Evolutionary conservation across 164 flowering plant species (phyloP).

Genomic region (Berberis thunbergii): DNA sequence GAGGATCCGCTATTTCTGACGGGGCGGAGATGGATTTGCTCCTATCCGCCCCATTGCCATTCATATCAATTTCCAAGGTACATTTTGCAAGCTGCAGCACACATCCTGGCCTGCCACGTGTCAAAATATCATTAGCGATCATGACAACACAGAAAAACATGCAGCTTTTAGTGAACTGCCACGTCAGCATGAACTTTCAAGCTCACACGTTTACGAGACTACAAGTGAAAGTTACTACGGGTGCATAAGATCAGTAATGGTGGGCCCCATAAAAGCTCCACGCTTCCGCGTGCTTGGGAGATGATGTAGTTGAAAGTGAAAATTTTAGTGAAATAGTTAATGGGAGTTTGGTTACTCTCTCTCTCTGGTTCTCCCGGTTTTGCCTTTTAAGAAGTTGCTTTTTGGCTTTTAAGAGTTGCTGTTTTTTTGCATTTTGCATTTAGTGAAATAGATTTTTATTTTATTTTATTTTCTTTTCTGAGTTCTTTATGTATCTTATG

Average conservation of each 20-base stretch:
- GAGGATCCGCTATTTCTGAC: too few species aligned
- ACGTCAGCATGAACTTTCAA: neutral
- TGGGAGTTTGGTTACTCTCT: slow-evolving; percentile 3
- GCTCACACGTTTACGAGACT: neutral
- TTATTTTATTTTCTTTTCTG: neutral
- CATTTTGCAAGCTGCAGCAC: neutral
- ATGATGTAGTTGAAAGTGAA: neutral
- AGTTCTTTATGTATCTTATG: neutral
- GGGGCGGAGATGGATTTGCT: too few species aligned
- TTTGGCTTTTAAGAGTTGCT: neutral
- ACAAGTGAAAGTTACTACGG: neutral
- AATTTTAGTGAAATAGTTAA: neutral
- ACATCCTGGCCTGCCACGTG: slow-evolving; percentile 5
- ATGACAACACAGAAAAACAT: slow-evolving; percentile 6
- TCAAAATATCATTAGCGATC: slow-evolving; percentile 2
- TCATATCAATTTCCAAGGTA: neutral
- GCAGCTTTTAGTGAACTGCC: slow-evolving; percentile 2
- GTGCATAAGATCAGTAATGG: neutral
- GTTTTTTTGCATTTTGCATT: too few species aligned
- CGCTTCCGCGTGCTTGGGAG: slow-evolving; percentile 15
- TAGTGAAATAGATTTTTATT: neutral
- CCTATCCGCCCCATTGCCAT: neutral
- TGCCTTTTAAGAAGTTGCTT: slow-evolving; percentile 11
- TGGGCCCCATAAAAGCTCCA: slow-evolving; percentile 4
- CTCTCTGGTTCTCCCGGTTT: neutral